Conservation (phyloP, 164 flowering plant species). For the Magnolia officinalis region DNA sequence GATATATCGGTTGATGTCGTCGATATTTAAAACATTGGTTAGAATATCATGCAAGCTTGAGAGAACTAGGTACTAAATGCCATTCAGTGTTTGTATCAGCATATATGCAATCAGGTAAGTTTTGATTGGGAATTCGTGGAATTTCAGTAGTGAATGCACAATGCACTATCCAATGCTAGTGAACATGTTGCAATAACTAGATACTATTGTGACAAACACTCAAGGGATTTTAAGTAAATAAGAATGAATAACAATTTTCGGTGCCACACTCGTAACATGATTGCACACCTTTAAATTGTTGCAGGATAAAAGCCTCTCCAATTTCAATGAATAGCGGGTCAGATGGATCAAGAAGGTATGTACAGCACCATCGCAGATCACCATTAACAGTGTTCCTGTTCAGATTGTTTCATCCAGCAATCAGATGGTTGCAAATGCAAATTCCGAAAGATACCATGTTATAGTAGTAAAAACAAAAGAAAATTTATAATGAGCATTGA, state of each 20-base stretch:
- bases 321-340: constrained; percentile 84
- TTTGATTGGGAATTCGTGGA: too few species aligned
- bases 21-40: too few species aligned
- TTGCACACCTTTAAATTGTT: constrained; percentile 61
- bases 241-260: background rate
- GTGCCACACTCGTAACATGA: background rate
- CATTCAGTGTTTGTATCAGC: too few species aligned
- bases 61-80: too few species aligned
- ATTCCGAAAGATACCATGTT: background rate
- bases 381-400: constrained; percentile 81
- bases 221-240: background rate
- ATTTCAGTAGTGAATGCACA: background rate
- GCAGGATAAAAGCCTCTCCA: constrained; percentile 76
- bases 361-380: constrained; percentile 89
- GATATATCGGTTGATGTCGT: too few species aligned
- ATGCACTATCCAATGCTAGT: background rate
- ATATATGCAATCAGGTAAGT: too few species aligned
- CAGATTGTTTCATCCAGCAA: background rate
- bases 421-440: background rate
- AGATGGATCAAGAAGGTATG: constrained; percentile 85
- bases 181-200: background rate
- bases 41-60: too few species aligned
- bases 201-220: background rate
- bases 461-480: background rate
- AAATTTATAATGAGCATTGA: background rate